phyloP scores from a whole-genome alignment of 1,139 yeast species.

The Blastobotrys ciferrii region DNA sequence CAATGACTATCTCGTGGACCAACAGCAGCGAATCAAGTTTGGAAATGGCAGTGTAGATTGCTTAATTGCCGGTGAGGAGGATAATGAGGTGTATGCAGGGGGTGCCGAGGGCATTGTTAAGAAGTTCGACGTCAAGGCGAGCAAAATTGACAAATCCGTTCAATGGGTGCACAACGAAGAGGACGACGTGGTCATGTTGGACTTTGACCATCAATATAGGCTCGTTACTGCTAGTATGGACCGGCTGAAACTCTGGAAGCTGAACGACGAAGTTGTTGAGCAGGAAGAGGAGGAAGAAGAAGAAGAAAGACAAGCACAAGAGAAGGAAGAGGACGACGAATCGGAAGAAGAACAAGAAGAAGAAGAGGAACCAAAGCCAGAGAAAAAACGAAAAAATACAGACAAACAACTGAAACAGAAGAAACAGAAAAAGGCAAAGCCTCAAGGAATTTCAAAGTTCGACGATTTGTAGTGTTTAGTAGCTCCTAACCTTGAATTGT shows the following conservation, averaged over 20 bases:
- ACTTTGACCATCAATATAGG: conserved; percentile 76
- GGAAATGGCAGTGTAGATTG: conserved; percentile 77
- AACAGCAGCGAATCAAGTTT: conserved; percentile 78
- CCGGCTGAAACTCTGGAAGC: conserved; percentile 67
- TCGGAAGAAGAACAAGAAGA: neutral
- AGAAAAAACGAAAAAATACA: conserved; percentile 29
- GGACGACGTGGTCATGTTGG: conserved; percentile 69
- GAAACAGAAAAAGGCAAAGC: conserved; percentile 38
- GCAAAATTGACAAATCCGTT: conserved; percentile 53
- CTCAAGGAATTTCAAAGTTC: conserved; percentile 54
- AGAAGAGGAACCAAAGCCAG: neutral
- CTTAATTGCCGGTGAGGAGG: conserved; percentile 70
- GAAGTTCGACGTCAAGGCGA: conserved; percentile 62
- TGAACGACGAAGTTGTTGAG: conserved; percentile 23
- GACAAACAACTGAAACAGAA: conserved; percentile 41
- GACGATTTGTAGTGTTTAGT: conserved; percentile 24
- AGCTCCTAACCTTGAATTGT: too few relatives aligned
- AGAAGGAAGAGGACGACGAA: conserved; percentile 21
- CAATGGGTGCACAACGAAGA: conserved; percentile 57
- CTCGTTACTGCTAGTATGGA: conserved; percentile 84
- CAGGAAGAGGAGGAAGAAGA: conserved; percentile 32
- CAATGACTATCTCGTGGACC: conserved; percentile 51
- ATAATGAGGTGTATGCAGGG: conserved; percentile 78
- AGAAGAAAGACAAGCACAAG: conserved; percentile 23
- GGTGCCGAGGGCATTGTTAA: conserved; percentile 77